Evolutionary conservation across 1,139 yeast species (phyloP).

Genomic region (Nadsonia commutata): DNA sequence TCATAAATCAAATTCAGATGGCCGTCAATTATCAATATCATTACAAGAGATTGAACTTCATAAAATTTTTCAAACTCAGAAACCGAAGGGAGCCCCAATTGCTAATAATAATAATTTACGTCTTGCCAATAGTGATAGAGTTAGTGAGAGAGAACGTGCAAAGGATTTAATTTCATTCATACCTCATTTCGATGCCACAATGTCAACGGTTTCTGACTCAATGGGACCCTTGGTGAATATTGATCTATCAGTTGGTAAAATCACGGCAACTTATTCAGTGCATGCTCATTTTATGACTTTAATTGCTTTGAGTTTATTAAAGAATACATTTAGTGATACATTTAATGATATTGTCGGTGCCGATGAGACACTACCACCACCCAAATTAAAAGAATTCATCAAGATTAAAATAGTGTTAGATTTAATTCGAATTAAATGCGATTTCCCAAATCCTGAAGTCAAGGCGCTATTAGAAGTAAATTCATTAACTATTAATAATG

Average conservation of each 20-base stretch:
- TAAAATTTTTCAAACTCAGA: neutral
- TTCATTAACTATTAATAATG: constrained; percentile 23
- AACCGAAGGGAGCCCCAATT: neutral
- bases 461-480: constrained; percentile 39
- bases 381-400: constrained; percentile 13
- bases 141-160: neutral
- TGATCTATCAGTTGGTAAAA: constrained; percentile 2
- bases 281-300: constrained; percentile 9
- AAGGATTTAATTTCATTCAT: neutral
- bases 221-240: constrained; percentile 1
- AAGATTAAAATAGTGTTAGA: constrained; percentile 28
- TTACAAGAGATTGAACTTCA: constrained; percentile 1
- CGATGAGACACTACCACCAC: too few species aligned
- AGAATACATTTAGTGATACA: constrained; percentile 11
- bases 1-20: neutral
- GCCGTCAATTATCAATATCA: constrained; percentile 3
- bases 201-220: constrained; percentile 2
- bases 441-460: constrained; percentile 34
- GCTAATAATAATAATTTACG: too few species aligned
- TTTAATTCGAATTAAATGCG: constrained; percentile 28
- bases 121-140: neutral
- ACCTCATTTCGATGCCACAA: constrained; percentile 2
- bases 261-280: constrained; percentile 3
- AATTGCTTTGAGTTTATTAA: constrained; percentile 9
- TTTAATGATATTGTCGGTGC: neutral